Evolutionary conservation across 208 protist species (phyloP).

Genomic region (Leishmania arabica): DNA sequence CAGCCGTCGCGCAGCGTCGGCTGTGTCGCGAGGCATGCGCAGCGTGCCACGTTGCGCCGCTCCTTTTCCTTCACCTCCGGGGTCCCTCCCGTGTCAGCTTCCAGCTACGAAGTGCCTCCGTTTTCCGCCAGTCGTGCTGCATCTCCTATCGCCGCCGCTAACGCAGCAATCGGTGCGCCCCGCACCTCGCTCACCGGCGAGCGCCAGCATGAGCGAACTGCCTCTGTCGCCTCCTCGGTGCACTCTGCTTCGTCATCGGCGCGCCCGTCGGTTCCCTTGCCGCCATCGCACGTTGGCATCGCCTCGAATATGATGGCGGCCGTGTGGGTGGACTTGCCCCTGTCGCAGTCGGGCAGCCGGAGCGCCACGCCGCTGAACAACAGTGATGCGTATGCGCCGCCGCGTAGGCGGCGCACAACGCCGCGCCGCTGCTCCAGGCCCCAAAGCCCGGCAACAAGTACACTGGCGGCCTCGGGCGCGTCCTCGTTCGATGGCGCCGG

Average conservation of each 20-base stretch:
- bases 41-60: slow-evolving; percentile 13
- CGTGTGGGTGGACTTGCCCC: slow-evolving; percentile 48
- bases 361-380: slow-evolving; percentile 29
- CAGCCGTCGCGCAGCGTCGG: neutral
- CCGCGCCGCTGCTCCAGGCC: slow-evolving; percentile 38
- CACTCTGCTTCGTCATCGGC: slow-evolving; percentile 32
- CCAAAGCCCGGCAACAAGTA: slow-evolving; percentile 40
- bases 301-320: slow-evolving; percentile 37
- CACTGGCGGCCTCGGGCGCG: slow-evolving; percentile 35
- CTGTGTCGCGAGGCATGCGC: neutral
- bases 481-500: slow-evolving; percentile 30
- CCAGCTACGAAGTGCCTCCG: slow-evolving; percentile 5
- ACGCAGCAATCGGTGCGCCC: neutral
- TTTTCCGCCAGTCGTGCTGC: neutral
- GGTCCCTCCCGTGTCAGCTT: neutral
- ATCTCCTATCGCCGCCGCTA: neutral
- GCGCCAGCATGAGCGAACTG: slow-evolving; percentile 28
- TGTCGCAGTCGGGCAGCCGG: slow-evolving; percentile 25
- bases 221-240: slow-evolving; percentile 29
- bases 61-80: slow-evolving; percentile 33
- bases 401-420: slow-evolving; percentile 40
- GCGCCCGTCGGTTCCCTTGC: slow-evolving; percentile 26
- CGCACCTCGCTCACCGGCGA: neutral
- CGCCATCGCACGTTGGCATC: slow-evolving; percentile 31
- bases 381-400: slow-evolving; percentile 18